These are phyloP conservation scores for Kurtzmaniella natalensis DNA, from an alignment of 1,139 yeast genomes.

Conservation along the genomic window DNA sequence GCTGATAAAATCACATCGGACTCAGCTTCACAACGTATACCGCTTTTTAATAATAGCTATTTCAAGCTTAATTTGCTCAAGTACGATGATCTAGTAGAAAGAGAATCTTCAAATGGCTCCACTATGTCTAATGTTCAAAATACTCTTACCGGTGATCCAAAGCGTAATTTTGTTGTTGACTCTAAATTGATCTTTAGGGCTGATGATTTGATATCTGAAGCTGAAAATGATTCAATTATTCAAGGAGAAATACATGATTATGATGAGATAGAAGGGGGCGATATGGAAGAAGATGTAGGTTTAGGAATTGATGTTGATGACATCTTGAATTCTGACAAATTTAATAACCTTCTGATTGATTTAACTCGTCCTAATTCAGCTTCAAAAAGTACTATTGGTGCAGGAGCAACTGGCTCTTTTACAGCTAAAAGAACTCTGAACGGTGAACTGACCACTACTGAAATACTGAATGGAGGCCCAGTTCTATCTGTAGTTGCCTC, in stretches of 20 bases:
- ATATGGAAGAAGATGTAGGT: conserved; percentile 36
- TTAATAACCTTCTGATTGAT: conserved; percentile 28
- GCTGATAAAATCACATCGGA: conserved; percentile 5
- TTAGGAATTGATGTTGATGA: conserved; percentile 46
- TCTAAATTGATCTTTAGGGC: conserved; percentile 33
- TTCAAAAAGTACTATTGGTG: neutral
- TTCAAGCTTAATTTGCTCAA: conserved; percentile 32
- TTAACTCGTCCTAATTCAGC: neutral
- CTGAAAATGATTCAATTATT: conserved; percentile 22
- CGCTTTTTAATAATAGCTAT: conserved; percentile 35
- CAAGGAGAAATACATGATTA: conserved; percentile 15
- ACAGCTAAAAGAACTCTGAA: conserved; percentile 1
- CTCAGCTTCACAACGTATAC: conserved; percentile 23
- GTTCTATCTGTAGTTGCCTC: conserved; percentile 1
- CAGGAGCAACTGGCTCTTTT: neutral
- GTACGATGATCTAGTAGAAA: conserved; percentile 29
- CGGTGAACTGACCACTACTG: conserved; percentile 2
- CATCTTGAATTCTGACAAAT: conserved; percentile 39
- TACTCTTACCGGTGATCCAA: conserved; percentile 17
- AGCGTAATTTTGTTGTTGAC: conserved; percentile 29
- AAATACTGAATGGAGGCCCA: conserved; percentile 1
- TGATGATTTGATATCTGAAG: conserved; percentile 36
- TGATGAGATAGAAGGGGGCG: conserved; percentile 28
- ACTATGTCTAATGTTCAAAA: conserved; percentile 5
- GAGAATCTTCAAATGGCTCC: conserved; percentile 4